phyloP scores from a whole-genome alignment of 2,329 filamentous ascomycete species.

The Phialophora verrucosa region DNA sequence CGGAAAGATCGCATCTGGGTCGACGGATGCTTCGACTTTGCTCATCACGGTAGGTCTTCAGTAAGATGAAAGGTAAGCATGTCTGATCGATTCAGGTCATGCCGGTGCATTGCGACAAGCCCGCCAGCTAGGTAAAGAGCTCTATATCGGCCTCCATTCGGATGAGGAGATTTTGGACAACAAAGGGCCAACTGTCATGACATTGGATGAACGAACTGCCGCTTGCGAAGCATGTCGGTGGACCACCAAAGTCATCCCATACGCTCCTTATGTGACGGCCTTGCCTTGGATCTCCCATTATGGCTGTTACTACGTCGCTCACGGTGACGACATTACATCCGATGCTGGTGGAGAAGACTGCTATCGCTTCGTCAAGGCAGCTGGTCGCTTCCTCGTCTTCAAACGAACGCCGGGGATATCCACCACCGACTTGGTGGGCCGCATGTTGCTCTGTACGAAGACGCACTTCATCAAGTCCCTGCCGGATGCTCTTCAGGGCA shows the following conservation, averaged over 20 bases:
- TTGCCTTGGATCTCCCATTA: conserved; percentile 94
- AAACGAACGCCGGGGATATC: conserved; percentile 96
- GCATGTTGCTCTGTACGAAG: conserved; percentile 95
- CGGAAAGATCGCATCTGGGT: conserved; percentile 86
- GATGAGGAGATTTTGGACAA: conserved; percentile 95
- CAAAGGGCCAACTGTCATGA: conserved; percentile 98
- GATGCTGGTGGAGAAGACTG: conserved; percentile 94
- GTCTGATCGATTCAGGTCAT: conserved; percentile 66
- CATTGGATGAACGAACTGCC: conserved; percentile 80
- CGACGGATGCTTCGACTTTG: conserved; percentile 99
- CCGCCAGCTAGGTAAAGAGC: conserved; percentile 83
- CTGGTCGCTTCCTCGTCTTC: conserved; percentile 92
- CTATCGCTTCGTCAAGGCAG: conserved; percentile 96
- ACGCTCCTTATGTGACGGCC: conserved; percentile 92
- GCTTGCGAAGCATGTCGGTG: conserved; percentile 95
- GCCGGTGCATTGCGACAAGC: conserved; percentile 97
- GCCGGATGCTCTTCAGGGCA: conserved; percentile 68
- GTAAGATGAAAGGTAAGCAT: conserved; percentile 26
- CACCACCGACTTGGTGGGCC: conserved; percentile 95
- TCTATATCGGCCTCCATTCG: conserved; percentile 91
- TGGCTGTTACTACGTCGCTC: conserved; percentile 92
- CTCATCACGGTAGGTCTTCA: conserved; percentile 77
- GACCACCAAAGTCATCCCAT: conserved; percentile 81
- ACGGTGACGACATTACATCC: conserved; percentile 96
- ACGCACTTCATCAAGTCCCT: conserved; percentile 90